Percentiles rank a stretch among this genome's conserved stretches.
Conservation (phyloP, 495 filamentous ascomycete genomes). For the Hypoxylon crocopeplum region DNA sequence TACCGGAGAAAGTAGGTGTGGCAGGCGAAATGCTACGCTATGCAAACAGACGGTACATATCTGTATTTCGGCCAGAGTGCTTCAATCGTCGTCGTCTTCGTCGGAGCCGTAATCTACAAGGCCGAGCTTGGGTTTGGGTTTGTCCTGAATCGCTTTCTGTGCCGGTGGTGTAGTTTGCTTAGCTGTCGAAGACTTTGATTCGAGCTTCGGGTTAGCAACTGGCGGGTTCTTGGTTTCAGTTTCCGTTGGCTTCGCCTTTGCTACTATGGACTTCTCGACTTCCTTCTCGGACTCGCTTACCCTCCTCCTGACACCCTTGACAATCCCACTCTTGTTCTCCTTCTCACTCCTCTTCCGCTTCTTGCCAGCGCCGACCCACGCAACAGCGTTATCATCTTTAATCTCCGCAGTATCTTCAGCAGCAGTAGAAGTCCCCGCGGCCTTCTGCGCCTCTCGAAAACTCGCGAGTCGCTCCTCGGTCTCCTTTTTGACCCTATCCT, state of each 20-base stretch:
- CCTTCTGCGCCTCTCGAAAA: constrained; percentile 69
- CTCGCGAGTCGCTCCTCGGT: constrained; percentile 72
- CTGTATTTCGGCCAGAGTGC: too few relatives aligned
- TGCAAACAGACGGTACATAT: too few relatives aligned
- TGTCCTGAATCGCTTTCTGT: constrained; percentile 1
- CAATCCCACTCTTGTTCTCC: constrained; percentile 4
- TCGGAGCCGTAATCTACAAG: constrained; percentile 46
- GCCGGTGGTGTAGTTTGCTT: constrained; percentile 13
- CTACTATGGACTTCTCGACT: background rate
- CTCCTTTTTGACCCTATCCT: constrained; percentile 75
- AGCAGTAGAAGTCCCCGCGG: constrained; percentile 42
- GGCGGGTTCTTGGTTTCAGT: background rate
- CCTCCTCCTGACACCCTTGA: constrained; percentile 28
- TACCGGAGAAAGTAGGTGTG: too few relatives aligned
- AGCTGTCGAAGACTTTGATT: background rate
- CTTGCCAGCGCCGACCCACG: constrained; percentile 13
- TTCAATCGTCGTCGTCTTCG: constrained; percentile 39
- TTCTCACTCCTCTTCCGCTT: constrained; percentile 34
- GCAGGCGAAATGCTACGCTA: too few relatives aligned
- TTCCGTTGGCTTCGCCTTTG: background rate
- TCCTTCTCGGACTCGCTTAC: constrained; percentile 17
- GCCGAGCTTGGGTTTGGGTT: constrained; percentile 29
- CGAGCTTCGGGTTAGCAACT: background rate
- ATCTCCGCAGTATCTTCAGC: constrained; percentile 38
- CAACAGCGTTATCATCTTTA: constrained; percentile 20